Evolutionary conservation across 2,329 filamentous ascomycete genomes (phyloP).

Genomic region (Alternaria conjuncta): DNA sequence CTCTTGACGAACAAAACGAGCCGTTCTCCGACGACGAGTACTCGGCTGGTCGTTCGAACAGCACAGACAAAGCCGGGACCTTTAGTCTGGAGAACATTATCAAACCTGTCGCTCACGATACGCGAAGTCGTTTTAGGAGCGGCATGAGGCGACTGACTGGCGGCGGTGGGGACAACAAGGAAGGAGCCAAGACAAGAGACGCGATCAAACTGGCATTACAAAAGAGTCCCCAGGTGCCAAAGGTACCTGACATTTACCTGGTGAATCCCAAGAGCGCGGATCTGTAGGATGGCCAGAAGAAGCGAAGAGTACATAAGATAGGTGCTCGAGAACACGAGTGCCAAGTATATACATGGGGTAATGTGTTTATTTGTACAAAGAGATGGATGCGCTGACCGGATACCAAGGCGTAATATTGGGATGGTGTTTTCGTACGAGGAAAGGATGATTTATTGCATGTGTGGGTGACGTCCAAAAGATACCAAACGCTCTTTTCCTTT

Average conservation of each 20-base stretch:
- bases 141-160: slow-evolving; percentile 69
- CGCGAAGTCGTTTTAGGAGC: slow-evolving; percentile 55
- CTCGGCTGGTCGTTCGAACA: slow-evolving; percentile 55
- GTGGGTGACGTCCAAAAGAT: neutral
- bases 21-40: slow-evolving; percentile 78
- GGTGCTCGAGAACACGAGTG: neutral
- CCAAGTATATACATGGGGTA: neutral
- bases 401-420: neutral
- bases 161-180: slow-evolving; percentile 53
- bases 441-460: neutral
- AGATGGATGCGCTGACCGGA: neutral
- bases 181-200: slow-evolving; percentile 48
- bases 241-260: slow-evolving; percentile 55
- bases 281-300: slow-evolving; percentile 17
- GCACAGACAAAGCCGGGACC: slow-evolving; percentile 27
- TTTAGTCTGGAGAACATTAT: slow-evolving; percentile 59
- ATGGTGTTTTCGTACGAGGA: neutral
- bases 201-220: slow-evolving; percentile 44
- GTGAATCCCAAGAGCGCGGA: slow-evolving; percentile 47
- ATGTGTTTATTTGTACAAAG: neutral
- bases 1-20: slow-evolving; percentile 78
- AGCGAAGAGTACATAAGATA: neutral
- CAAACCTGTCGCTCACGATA: slow-evolving; percentile 63
- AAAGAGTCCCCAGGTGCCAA: slow-evolving; percentile 57
- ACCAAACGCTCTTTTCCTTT: slow-evolving; percentile 1